Base-by-base conservation (phyloP, 2,329 filamentous ascomycete species). In the Nectriaceae sp. region DNA sequence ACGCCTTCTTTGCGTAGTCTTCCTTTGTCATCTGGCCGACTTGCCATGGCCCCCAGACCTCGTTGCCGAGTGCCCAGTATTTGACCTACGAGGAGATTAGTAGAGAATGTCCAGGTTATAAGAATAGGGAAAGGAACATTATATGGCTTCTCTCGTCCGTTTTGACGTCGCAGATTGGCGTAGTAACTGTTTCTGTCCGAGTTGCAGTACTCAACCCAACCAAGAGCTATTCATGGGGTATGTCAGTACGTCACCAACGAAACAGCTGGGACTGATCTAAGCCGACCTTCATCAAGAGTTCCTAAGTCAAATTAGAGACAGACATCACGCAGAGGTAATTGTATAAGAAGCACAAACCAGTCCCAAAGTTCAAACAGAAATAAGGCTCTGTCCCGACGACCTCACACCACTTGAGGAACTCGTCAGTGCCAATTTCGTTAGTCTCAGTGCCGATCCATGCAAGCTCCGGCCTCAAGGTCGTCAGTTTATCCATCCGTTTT, bases 191-290 rank as follows among this genome's bases (percentile, higher is more conserved):
- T 80, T 46, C 78, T 76, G n/a, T 79, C 82, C 3, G 84, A 85
- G 71, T 94, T 94, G 75, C 90, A 94, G 74, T 94, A 94, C 65
- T 94, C 89, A 18, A 94, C 75, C 89, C 89, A 94, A 11, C 78
- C 88, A 24, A 93, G 76, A 2, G 75, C 79, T 68, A 18, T 24
- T 29, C 75, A 72, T 50, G 74, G 68, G 18, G 19, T 40, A 33
- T 10, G 38, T 35, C 2, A n/a, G 42, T n/a, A n/a, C n/a, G n/a
- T 46, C 33, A 49, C 37, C 20, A 41, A 21, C 21, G 11, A n/a
- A 18, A n/a, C 13, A n/a, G 3, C 5, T 20, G 4, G 10, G 21
- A 21, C 8, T 20, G 20, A 20, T 40, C 13, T 18, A n/a, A 43
- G 29, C n/a, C 2, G 43, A 65, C 65, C 66, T 60, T 67, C 66